These are phyloP conservation scores for Arctostaphylos glauca DNA, from an alignment of 148 eudicot species.

Conservation along the genomic window DNA sequence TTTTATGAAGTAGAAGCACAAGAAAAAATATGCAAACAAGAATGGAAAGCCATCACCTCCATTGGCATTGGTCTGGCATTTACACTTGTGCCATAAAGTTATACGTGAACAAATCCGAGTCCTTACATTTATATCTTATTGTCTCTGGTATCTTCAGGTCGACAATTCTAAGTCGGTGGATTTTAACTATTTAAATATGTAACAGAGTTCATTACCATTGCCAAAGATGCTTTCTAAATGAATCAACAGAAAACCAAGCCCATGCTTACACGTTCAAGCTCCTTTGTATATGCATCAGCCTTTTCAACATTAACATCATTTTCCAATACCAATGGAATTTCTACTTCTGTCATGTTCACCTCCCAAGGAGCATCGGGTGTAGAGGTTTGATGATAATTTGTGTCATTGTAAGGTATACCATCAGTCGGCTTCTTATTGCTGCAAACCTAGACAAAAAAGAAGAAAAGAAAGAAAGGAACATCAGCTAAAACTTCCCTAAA, in stretches of 20 bases:
- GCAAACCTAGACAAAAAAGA: constrained; percentile 38
- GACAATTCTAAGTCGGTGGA: neutral
- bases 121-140: neutral
- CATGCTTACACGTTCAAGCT: constrained; percentile 73
- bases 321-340: constrained; percentile 37
- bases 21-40: neutral
- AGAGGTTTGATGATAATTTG: constrained; percentile 21
- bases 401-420: constrained; percentile 22
- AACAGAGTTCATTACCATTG: neutral
- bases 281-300: constrained; percentile 79
- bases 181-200: neutral
- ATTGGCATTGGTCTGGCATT: neutral
- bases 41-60: neutral
- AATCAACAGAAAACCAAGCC: neutral
- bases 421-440: constrained; percentile 23
- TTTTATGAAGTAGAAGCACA: neutral
- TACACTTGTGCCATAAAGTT: neutral
- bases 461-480: neutral
- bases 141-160: neutral
- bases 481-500: neutral
- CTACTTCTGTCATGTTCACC: constrained; percentile 37
- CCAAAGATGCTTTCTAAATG: neutral
- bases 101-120: neutral
- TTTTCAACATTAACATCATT: constrained; percentile 56
- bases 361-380: constrained; percentile 29